phyloP scores from a whole-genome alignment of 257 asterid species.

The Solanum rostratum region DNA sequence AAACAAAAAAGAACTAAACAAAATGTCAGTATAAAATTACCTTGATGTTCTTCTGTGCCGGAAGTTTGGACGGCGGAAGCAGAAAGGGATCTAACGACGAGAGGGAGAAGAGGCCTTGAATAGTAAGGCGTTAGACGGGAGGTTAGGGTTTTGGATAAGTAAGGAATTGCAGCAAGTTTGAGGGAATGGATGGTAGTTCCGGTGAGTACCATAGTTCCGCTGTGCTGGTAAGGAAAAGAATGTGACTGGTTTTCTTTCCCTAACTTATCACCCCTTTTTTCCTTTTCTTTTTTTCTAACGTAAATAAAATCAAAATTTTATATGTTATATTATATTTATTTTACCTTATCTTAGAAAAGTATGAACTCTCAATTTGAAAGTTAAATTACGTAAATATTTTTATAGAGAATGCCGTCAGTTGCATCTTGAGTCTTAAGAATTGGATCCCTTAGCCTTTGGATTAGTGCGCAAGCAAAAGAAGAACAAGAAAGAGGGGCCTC shows the following conservation, averaged over 20 bases:
- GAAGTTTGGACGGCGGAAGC: conserved; percentile 29
- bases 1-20: not conserved
- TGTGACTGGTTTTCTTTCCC: not conserved
- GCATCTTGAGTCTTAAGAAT: too few relatives aligned
- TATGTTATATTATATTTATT: too few relatives aligned
- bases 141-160: conserved; percentile 22
- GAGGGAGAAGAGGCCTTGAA: conserved; percentile 14
- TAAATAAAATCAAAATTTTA: too few relatives aligned
- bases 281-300: not conserved
- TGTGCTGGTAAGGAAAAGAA: not conserved
- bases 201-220: not conserved
- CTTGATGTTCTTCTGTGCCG: conserved; percentile 23
- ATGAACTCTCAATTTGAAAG: too few relatives aligned
- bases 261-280: not conserved
- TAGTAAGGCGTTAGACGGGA: conserved; percentile 1
- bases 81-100: conserved; percentile 38
- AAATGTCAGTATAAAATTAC: not conserved
- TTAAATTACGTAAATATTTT: too few relatives aligned
- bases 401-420: too few relatives aligned
- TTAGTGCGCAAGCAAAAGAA: too few relatives aligned
- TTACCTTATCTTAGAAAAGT: too few relatives aligned
- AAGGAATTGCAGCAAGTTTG: conserved; percentile 24
- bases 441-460: too few relatives aligned
- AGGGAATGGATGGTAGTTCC: conserved; percentile 19
- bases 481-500: too few relatives aligned